phyloP scores from a whole-genome alignment of 2,329 filamentous ascomycete genomes.

The Fusarium bulbicola region DNA sequence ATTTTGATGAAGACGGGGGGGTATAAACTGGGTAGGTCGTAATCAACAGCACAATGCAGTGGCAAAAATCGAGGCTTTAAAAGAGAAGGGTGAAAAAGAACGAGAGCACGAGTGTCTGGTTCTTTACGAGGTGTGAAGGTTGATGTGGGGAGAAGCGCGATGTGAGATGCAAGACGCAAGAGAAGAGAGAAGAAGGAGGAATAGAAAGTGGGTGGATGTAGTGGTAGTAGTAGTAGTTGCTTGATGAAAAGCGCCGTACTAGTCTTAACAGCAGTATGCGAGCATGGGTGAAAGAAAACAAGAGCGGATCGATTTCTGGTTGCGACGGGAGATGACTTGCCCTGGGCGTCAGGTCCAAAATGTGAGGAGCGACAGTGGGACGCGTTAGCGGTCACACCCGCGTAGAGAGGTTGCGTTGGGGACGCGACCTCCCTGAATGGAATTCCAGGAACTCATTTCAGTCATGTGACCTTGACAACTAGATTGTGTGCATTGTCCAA shows the following conservation, averaged over 20 bases:
- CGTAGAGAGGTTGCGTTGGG: slow-evolving; percentile 44
- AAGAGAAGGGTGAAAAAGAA: background rate
- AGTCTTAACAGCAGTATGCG: slow-evolving; percentile 7
- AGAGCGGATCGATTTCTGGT: slow-evolving; percentile 38
- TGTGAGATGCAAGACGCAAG: slow-evolving; percentile 9
- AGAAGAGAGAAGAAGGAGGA: background rate
- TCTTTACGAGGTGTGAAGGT: slow-evolving; percentile 5
- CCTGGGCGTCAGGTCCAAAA: slow-evolving; percentile 25
- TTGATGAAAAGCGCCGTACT: slow-evolving; percentile 26
- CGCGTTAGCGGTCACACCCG: slow-evolving; percentile 42
- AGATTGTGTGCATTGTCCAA: background rate
- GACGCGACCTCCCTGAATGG: slow-evolving; percentile 14
- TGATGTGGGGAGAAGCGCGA: slow-evolving; percentile 9
- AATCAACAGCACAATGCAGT: slow-evolving; percentile 1
- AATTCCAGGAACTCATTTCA: background rate
- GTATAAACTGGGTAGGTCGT: background rate
- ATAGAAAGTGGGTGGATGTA: slow-evolving; percentile 14
- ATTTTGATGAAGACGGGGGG: slow-evolving; percentile 58
- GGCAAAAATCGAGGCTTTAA: background rate
- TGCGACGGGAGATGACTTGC: slow-evolving; percentile 37
- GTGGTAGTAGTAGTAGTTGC: background rate
- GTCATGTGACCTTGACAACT: slow-evolving; percentile 14
- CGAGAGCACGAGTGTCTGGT: background rate
- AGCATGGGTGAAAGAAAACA: slow-evolving; percentile 36
- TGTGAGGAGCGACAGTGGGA: slow-evolving; percentile 30